Base-by-base conservation (phyloP, 2,329 filamentous ascomycete species). In the Cryoendolithus antarcticus region DNA sequence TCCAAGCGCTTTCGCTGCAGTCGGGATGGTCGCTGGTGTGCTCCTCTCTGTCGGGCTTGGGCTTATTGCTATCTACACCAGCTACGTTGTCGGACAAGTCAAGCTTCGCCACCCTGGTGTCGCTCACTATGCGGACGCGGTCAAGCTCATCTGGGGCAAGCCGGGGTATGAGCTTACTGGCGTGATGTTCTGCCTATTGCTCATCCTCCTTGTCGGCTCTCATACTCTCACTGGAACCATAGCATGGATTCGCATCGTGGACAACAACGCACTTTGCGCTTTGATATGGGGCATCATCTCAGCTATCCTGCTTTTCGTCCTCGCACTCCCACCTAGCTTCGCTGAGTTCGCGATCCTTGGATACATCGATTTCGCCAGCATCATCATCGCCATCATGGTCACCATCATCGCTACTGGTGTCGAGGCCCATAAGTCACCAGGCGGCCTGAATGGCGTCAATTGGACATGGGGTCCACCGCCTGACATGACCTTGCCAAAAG, bases 51-150 rank as follows among this genome's bases (percentile, higher is more conserved):
- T 75, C 37, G 57, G 62, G 8, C 59, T 80, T 3, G 75, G 75
- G 15, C 38, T 73, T 11, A 53, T 79, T 9, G 67, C 76, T 9
- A 75, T 71, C 34, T 80, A 79, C 53, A 77, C 74, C 3, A 72
- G 72, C 40, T 75, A 71, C 50, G 65, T 77, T 4, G 68, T 79
- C 35, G 74, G 74, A 5, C 71, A 77, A 48, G 77, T 79, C 59
- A 75, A 74, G 50, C 56, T 69, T 39, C 59, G 55, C 32, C 69
- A 71, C 50, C 64, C 64, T 3, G 48, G 62, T 9, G 49, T 66
- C 27, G 52, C 57, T 45, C 59, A 66, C 49, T 67, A 67, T 45
- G 58, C 63, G 19, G 65, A 67, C 44, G 64, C 62, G 2, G 63
- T 65, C 6, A 46, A 50, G 4, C 48, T 67, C 12, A 61, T 67